Base-by-base conservation (phyloP, 441 rosid species). In the Sinapis alba region DNA sequence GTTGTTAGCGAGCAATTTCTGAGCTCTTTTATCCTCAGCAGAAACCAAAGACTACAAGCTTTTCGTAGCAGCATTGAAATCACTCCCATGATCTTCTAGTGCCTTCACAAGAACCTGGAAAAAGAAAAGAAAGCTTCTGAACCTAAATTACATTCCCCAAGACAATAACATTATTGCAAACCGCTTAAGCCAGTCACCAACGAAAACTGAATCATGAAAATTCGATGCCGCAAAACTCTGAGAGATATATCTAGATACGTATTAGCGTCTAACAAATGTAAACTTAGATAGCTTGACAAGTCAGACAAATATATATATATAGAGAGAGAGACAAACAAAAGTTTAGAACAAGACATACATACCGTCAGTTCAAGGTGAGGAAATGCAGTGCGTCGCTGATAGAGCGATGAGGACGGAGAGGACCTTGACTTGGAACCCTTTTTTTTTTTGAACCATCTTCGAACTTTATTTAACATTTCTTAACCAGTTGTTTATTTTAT, bases 31-130 rank as follows among this genome's bases (percentile, higher is more conserved):
- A 32, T 32, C 11, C 28, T 67, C 74, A 24, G 60, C 76, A 24
- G 88, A 78, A 7, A 84, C 81, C 68, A 88, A 86, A 51, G 87
- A 87, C 68, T 83, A 79, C 74, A 93, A 77, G 72, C 85, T 89
- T 77, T 85, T 83, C 78, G 86, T 87, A 5, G 99, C 90, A 20
- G 84, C 84, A 79, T 88, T 89, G 23, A 95, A 43, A 82, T 95
- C 93, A 72, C 85, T 83, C 6, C 90, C 93, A 62, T 91, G 83
- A 63, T 89, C 93, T 73, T 82, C 90, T 65, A 93, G 86, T n/a
- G 85, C 89, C 83, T 86, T 91, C 74, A 85, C 93, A 5, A 95
- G 85, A 80, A 89, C 75, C 97, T 95, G 79, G 24, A 64, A 73
- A 61, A 23, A 21, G 6, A 65, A 3, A 65, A 12, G 3, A 53